Base-by-base conservation (phyloP, 2,329 filamentous ascomycete species). In the Blastomyces silverae region DNA sequence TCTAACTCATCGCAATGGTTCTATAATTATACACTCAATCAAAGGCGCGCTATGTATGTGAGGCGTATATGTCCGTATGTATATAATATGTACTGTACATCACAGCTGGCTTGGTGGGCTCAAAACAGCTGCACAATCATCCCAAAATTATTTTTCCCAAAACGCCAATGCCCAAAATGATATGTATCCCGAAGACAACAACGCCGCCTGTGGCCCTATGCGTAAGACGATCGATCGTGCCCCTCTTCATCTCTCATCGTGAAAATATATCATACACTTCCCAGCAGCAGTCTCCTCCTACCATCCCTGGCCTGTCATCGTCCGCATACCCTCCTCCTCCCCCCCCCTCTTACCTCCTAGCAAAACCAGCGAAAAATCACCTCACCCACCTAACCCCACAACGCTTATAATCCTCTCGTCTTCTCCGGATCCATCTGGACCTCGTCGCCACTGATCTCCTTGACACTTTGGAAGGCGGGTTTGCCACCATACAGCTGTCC, bases 401-500 rank as follows among this genome's bases (percentile, higher is more conserved):
- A 4, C 44, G 39, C 39, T 75, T 66, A 79, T 67, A 80, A 68
- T 11, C 79, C 79, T 37, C 79, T 74, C n/a, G 79, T 80, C 75
- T 80, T 79, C 72, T 79, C 77, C 25, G 77, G 77, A 67, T 80
- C 79, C 76, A 80, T 79, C 67, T 77, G 71, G n/a, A 75, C 75
- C 73, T 89, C 88, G 76, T 89, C 85, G 56, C 88, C 88, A 71
- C 84, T 85, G 60, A 87, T 87, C 76, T 84, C 82, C 76, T 85
- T 86, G 67, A 85, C 85, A n/a, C 80, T 77, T 65, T 85, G 84
- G 74, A 89, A 91, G 10, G 89, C 89, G 57, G 87, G 83, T 73
- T 86, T 86, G 42, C 91, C 91, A 20, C 87, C 90, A 76, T 96
- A 96, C 69, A 96, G 77, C 80, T 94, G 88, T 73, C 87, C 85